A percentile compares a stretch with the other conserved stretches of the same genome.
phyloP scores from a whole-genome alignment of 2,329 filamentous ascomycete species.

The Monosporascus sp. region DNA sequence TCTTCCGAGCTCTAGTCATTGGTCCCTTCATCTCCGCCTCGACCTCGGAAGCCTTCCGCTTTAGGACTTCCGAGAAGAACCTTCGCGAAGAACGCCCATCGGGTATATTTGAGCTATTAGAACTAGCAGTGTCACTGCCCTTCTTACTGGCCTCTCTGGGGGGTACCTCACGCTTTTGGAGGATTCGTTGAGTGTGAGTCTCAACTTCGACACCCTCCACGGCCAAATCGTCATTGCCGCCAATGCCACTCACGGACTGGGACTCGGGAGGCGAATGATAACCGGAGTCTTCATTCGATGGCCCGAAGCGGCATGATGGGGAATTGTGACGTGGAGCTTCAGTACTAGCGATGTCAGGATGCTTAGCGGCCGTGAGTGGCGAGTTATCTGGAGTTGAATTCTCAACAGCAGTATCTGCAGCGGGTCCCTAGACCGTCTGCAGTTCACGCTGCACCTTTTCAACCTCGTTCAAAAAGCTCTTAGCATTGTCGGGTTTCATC shows the following conservation, averaged over 20 bases:
- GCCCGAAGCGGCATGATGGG: background rate
- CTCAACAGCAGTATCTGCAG: constrained; percentile 6
- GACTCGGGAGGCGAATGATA: background rate
- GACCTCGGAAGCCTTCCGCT: constrained; percentile 7
- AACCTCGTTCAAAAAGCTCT: constrained; percentile 46
- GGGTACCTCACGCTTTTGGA: background rate
- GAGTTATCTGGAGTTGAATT: background rate
- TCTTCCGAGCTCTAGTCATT: constrained; percentile 9
- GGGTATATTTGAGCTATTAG: background rate
- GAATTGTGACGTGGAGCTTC: background rate
- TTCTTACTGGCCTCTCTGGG: background rate
- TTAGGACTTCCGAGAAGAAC: constrained; percentile 2
- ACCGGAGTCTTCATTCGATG: background rate
- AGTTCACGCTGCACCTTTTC: constrained; percentile 47
- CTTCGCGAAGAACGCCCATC: background rate
- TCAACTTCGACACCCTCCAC: background rate
- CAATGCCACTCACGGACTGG: background rate
- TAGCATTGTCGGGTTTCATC: constrained; percentile 51
- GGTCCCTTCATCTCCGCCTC: constrained; percentile 5
- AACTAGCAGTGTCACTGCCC: background rate
- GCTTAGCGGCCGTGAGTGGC: background rate
- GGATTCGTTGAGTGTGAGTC: background rate
- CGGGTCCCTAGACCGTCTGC: constrained; percentile 27
- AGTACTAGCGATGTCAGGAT: background rate
- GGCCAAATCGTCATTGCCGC: background rate